Evolutionary conservation across 2,329 filamentous ascomycete species (phyloP), one percentile per base, ranked within the genome.

Genomic region (Fusarium solani-melongenae): DNA sequence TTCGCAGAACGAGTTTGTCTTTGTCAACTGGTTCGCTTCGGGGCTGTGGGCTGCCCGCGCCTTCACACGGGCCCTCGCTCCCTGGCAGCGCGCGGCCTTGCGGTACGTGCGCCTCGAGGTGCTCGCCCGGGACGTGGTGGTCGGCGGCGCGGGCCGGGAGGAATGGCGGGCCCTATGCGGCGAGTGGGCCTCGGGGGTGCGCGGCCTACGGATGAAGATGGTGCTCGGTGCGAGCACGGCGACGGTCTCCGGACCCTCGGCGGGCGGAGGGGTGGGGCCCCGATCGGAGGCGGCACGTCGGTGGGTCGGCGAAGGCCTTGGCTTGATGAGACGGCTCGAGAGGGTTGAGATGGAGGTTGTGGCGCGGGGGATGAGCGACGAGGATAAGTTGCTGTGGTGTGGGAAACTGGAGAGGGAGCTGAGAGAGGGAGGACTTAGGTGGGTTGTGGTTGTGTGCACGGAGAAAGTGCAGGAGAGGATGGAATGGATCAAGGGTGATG

Each of bases 21-120:
- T 87, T 67, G 79, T 83, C 39, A 84, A 84, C 49, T 85, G 84
- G 83, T 86, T 86, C 76, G 80, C 83, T 14, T 85, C 84, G 15
- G 86, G 85, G 0, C 73, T 86, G 5, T 82, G 82, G 73, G 81
- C 84, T 1, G 85, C 85, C 0, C 73, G 81, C 10, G 78, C 78
- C 1, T 84, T 86, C 62, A 78, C 81, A 2, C 70, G 77, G 15
- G 73, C 74, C 3, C 73, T 86, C 27, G 62, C 64, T 36, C 71
- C 78, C 4, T 88, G 86, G 86, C 86, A 88, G 79, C 77, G 79
- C 5, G 73, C 73, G n/a, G 70, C 73, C 3, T 72, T 88, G 74
- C 81, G 85, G 11, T 84, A 80, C 57, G 81, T 82, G 3, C 76
- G 84, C 1, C 74, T 88, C 1, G 85, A 88, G 66, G 77, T 86